Conservation (phyloP, 805 yeast species). For the Sugiyamaella floridensis region DNA sequence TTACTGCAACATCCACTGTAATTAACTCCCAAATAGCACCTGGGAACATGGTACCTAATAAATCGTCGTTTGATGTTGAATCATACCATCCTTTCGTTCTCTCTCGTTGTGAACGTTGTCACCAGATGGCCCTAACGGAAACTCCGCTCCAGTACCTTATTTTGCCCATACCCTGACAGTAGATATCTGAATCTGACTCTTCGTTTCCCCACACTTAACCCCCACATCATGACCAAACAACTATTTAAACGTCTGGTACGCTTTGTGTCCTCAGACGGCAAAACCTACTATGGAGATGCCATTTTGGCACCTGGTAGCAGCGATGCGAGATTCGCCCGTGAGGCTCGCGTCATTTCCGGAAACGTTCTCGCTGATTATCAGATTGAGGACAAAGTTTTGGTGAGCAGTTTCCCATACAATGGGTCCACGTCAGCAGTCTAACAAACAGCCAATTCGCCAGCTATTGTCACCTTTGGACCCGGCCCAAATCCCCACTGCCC, state of each 20-base stretch:
- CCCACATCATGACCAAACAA: neutral
- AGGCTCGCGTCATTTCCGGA: conserved; percentile 42
- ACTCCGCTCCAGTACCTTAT: too few relatives aligned
- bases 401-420: neutral
- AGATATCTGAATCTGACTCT: neutral
- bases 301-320: conserved; percentile 30
- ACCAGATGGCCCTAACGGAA: neutral
- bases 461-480: conserved; percentile 38
- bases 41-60: too few relatives aligned
- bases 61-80: too few relatives aligned
- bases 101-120: too few relatives aligned
- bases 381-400: conserved; percentile 33
- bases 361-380: conserved; percentile 37
- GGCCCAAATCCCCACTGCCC: conserved; percentile 35
- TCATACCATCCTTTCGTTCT: too few relatives aligned
- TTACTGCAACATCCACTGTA: too few relatives aligned
- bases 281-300: conserved; percentile 44
- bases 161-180: too few relatives aligned
- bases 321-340: conserved; percentile 36
- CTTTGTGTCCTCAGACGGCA: conserved; percentile 41
- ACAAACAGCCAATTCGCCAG: conserved; percentile 23
- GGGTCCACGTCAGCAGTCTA: neutral
- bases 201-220: neutral
- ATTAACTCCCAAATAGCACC: too few relatives aligned
- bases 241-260: conserved; percentile 38